These are phyloP conservation scores for Leishmania lainsoni DNA, from an alignment of 208 protist genomes.

Conservation along the genomic window DNA sequence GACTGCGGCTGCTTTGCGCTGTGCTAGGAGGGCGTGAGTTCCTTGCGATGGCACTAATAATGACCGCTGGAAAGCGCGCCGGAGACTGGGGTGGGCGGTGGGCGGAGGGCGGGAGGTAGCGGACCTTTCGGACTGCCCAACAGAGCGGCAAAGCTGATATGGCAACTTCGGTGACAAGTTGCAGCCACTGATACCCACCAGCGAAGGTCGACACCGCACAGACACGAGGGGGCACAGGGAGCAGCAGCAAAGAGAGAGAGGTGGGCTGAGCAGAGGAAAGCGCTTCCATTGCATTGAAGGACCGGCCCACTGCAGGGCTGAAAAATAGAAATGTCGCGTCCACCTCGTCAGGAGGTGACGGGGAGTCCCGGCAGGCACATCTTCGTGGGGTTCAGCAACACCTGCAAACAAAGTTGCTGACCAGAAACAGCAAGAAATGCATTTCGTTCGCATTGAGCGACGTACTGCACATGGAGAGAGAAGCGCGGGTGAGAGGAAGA, in stretches of 20 bases:
- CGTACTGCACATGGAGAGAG: not conserved
- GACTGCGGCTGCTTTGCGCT: not conserved
- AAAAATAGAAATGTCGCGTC: not conserved
- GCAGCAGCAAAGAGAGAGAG: not conserved
- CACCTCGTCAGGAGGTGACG: not conserved
- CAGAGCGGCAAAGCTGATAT: not conserved
- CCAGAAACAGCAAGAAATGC: not conserved
- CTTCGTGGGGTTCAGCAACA: not conserved
- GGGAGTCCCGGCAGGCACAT: too few relatives aligned
- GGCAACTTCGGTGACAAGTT: not conserved
- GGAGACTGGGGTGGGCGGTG: not conserved
- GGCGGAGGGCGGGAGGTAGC: too few relatives aligned
- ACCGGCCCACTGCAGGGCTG: not conserved
- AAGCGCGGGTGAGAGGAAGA: too few relatives aligned
- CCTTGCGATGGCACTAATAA: not conserved
- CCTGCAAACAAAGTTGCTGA: not conserved
- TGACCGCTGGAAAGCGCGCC: too few relatives aligned
- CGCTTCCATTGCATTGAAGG: not conserved
- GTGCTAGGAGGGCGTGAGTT: not conserved
- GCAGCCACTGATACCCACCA: not conserved
- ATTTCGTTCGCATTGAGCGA: not conserved
- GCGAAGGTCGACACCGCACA: not conserved
- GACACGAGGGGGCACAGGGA: not conserved
- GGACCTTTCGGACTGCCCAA: not conserved
- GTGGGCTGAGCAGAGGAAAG: not conserved